Evolutionary conservation across 345 rosid species (phyloP), one percentile per base, ranked within the genome.

Genomic region (Linum usitatissimum): DNA sequence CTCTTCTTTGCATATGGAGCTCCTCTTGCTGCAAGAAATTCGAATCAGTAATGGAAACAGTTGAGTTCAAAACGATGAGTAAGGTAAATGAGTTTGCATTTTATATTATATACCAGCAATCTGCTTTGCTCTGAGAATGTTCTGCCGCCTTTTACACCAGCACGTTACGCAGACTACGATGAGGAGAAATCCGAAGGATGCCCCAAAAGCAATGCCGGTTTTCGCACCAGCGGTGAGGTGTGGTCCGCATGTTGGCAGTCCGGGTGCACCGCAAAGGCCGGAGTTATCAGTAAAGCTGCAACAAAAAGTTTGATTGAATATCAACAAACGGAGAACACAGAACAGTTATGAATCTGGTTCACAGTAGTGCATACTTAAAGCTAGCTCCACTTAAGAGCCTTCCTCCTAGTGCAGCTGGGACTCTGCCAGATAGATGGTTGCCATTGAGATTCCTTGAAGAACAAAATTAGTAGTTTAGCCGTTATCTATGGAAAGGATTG

Each of bases 1-100:
- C 97, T 82, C 63, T 90, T 78, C 73, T 93, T 93, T n/a, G 97
- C 99, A 71, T 90, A 93, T 1, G 99, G 96, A 60, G 99, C 97
- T 55, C 92, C 97, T 84, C 97, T 84, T 40, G 81, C 99, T 93
- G 89, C 57, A 64, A n/a, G 9, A 23, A 23, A 0, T 23, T 23
- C 6, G 13, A 55, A 55, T 6, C 58, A 55, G 58, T 6, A 55
- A 55, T 1, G 58, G 30, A 3, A n/a, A n/a, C n/a, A n/a, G n/a
- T n/a, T n/a, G n/a, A n/a, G n/a, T n/a, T n/a, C n/a, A n/a, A n/a
- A n/a, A n/a, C n/a, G n/a, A n/a, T n/a, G n/a, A n/a, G n/a, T n/a
- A n/a, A n/a, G n/a, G n/a, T n/a, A n/a, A n/a, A n/a, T n/a, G n/a
- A n/a, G n/a, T n/a, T n/a, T n/a, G n/a, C n/a, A n/a, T n/a, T n/a